Base-by-base conservation (phyloP, 345 rosid species). In the Toxicodendron radicans region DNA sequence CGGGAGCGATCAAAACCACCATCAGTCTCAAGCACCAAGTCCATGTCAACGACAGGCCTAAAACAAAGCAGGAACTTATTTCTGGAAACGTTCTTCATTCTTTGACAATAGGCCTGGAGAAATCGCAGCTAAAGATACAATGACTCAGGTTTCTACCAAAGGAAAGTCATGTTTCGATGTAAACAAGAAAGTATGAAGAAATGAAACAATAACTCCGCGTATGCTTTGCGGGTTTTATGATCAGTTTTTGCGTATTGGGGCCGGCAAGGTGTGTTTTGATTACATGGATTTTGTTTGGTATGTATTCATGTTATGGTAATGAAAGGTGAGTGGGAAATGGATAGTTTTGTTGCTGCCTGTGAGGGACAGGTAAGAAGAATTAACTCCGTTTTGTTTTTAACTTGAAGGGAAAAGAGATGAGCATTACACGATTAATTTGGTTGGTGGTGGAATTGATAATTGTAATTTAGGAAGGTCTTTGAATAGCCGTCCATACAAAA, bases 51-150 rank as follows among this genome's bases (percentile, higher is more conserved):
- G 35, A 70, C 87, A 14, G 84, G 86, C 62, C 83, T 70, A 58
- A 87, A 87, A 74, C 91, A 87, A 17, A 78, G 73, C 78, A 81
- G 60, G 51, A 81, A 76, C 78, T 76, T 85, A 78, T 67, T 87
- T 38, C 83, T 79, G 4, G 87, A 53, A 68, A 69, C 78, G 80
- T 73, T 77, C 81, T 80, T 77, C 77, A 79, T 74, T 64, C 23
- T 58, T 33, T 38, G 3, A 64, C 2, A 4, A 51, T 3, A 64
- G 58, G 45, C 41, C 33, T 21, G 61, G 27, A 7, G 65, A 48
- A 38, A 38, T 38, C 6, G 35, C 57, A n/a, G 24, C 11, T 60
- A 41, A 51, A 24, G 51, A 64, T 13, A 45, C 46, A 45, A 64
- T 54, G 4, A 45, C 3, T 32, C 18, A 14, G 33, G 71, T 8